A percentile compares a stretch with the other conserved stretches of the same genome.
These are phyloP conservation scores for Chlamydomonas applanata DNA, from an alignment of 139 green algal species.

Conservation along the genomic window DNA sequence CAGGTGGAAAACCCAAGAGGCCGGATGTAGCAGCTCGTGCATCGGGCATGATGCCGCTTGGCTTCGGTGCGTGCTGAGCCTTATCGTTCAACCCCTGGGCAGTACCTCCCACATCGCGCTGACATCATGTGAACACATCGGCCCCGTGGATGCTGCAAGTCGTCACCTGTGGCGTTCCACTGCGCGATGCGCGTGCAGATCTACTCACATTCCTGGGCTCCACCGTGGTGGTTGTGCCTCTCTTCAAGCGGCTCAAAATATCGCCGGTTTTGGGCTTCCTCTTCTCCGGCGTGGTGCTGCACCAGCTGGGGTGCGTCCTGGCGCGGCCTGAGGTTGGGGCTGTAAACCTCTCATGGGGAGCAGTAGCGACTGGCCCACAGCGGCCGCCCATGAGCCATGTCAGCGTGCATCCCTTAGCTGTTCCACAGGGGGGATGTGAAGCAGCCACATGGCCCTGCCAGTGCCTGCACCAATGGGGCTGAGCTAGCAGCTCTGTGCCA, in stretches of 20 bases:
- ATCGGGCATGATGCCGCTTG: conserved; percentile 4
- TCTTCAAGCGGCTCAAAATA: conserved; percentile 85
- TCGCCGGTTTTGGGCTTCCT: conserved; percentile 93
- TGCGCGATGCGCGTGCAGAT: conserved; percentile 41
- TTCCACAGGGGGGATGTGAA: too few relatives aligned
- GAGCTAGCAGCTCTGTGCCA: too few relatives aligned
- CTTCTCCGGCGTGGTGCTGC: conserved; percentile 80
- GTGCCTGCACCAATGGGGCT: too few relatives aligned
- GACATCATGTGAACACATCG: neutral
- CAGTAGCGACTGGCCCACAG: too few relatives aligned
- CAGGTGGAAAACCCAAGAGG: too few relatives aligned
- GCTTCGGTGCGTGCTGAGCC: neutral
- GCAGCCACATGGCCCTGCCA: too few relatives aligned
- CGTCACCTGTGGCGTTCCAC: neutral
- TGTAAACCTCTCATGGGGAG: too few relatives aligned
- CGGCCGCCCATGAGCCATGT: neutral
- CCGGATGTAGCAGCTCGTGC: neutral
- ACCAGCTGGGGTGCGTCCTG: conserved; percentile 73
- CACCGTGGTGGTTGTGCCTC: conserved; percentile 88
- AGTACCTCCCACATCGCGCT: neutral
- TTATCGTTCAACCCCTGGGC: neutral
- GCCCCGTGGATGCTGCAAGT: neutral
- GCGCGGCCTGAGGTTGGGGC: too few relatives aligned
- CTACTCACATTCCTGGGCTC: conserved; percentile 87
- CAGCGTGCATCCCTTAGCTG: too few relatives aligned